phyloP scores from a whole-genome alignment of 768 basidiomycete species.

The Rhodosporidiobolus odoratus region DNA sequence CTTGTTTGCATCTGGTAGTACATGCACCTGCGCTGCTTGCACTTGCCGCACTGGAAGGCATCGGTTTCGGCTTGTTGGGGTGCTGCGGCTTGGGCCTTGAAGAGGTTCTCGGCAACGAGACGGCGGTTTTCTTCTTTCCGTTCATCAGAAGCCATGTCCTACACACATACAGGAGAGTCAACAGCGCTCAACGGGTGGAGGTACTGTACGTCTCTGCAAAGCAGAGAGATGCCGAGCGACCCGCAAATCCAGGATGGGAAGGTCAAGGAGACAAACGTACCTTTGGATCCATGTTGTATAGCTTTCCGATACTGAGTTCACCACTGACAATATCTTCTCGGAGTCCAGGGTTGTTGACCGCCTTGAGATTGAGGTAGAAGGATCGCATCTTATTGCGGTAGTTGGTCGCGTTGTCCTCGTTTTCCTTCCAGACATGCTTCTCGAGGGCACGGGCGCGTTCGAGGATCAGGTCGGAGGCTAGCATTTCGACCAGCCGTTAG shows the following conservation, averaged over 20 bases:
- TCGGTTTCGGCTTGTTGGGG: conserved; percentile 92
- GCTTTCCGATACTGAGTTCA: conserved; percentile 61
- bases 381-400: conserved; percentile 80
- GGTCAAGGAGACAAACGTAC: conserved; percentile 49
- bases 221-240: neutral
- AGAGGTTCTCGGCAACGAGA: conserved; percentile 77
- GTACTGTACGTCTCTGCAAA: too few species aligned
- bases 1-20: conserved; percentile 70
- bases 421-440: conserved; percentile 56
- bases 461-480: conserved; percentile 67
- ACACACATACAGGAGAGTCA: too few species aligned
- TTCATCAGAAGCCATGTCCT: conserved; percentile 97
- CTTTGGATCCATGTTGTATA: conserved; percentile 75
- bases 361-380: conserved; percentile 87
- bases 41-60: conserved; percentile 92
- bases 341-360: conserved; percentile 82
- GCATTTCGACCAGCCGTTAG: too few species aligned
- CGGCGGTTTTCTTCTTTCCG: conserved; percentile 74
- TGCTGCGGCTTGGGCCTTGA: conserved; percentile 81
- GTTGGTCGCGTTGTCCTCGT: conserved; percentile 49
- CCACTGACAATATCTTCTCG: conserved; percentile 81
- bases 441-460: conserved; percentile 67
- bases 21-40: conserved; percentile 65
- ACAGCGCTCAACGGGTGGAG: too few species aligned
- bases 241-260: neutral